Percentiles rank a stretch among this genome's conserved stretches.
These are phyloP conservation scores for Pseudoneurospora amorphoporcata DNA, from an alignment of 495 filamentous ascomycete species.

Conservation along the genomic window DNA sequence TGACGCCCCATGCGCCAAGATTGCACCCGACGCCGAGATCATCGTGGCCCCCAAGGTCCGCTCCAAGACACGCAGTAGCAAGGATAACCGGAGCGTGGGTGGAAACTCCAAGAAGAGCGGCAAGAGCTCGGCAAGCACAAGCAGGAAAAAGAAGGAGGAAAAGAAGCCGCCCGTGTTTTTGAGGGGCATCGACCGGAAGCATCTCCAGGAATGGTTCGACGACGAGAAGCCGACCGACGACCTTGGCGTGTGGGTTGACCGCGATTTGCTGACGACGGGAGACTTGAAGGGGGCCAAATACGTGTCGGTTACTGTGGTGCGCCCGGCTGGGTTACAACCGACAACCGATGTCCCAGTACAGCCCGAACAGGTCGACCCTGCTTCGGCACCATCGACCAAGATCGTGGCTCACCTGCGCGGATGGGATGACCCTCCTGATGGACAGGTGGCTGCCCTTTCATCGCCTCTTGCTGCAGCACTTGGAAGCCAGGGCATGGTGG, in stretches of 20 bases:
- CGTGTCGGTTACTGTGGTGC: constrained; percentile 67
- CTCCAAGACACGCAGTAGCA: constrained; percentile 36
- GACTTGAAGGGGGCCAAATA: constrained; percentile 63
- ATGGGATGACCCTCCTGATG: constrained; percentile 85
- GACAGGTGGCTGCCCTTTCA: constrained; percentile 67
- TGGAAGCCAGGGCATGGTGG: constrained; percentile 60
- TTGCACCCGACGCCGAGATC: constrained; percentile 87
- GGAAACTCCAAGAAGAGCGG: constrained; percentile 58
- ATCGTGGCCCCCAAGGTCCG: constrained; percentile 84
- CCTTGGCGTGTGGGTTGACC: constrained; percentile 74
- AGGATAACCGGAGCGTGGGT: constrained; percentile 61
- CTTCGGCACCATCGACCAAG: constrained; percentile 52
- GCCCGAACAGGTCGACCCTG: constrained; percentile 47
- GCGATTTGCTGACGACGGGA: constrained; percentile 55
- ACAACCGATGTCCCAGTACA: constrained; percentile 66
- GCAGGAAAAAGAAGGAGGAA: constrained; percentile 51
- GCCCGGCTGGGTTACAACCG: constrained; percentile 66
- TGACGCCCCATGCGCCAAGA: constrained; percentile 74
- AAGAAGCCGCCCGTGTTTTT: constrained; percentile 59
- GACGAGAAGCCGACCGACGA: constrained; percentile 45
- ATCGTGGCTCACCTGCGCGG: constrained; percentile 62
- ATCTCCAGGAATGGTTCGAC: constrained; percentile 66
- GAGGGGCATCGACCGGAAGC: constrained; percentile 58
- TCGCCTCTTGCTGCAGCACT: constrained; percentile 61
- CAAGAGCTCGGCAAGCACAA: constrained; percentile 60